Evolutionary conservation across 225 moss, liverwort and hornwort species (phyloP), one percentile per base, ranked within the genome.

Genomic region (Bryum argenteum): DNA sequence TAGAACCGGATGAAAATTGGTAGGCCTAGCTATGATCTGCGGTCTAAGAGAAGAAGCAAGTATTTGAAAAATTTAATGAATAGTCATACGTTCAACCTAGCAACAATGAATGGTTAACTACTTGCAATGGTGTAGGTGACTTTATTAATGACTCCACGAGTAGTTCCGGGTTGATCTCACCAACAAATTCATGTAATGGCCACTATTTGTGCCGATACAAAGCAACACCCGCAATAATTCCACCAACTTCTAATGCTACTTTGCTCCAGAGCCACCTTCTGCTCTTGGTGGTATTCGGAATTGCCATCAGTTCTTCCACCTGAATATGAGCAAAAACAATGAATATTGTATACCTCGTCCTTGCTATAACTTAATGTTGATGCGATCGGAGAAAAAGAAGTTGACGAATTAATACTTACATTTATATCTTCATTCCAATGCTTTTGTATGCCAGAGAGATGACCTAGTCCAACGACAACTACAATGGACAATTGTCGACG

Each of bases 381-480:
- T 6, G 7, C 33, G 33, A 5, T 33, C 7, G 5, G 33, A 33
- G 33, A 28, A 5, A 28, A 5, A 28, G 28, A n/a, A 28, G 2
- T 28, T 28, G 28, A 33, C 0, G 33, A 33, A 33, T 33, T 42
- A 3, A 3, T 47, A 54, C 93, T 89, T 80, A 93, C 93, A 73
- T 60, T 72, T 39, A 93, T 91, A 69, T 91, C 85, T 71, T 88
- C 73, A 54, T 86, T 88, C 93, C 93, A 93, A 47, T 91, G 89
- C 9, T 80, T 45, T 4, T 72, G 70, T 11, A 94, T 88, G 47
- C 93, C 93, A 61, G 57, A 37, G 47, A 94, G 77, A 67, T 94
- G 93, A 44, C 89, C 91, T 78, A 83, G 86, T 62, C 93, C 91
- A 74, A 94, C 84, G 57, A 94, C 91, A 57, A 88, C 93, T 48